A percentile compares a stretch with the other conserved stretches of the same genome.
Conservation (phyloP, 352 stramenopile genomes). For the Phytophthora chlamydospora region DNA sequence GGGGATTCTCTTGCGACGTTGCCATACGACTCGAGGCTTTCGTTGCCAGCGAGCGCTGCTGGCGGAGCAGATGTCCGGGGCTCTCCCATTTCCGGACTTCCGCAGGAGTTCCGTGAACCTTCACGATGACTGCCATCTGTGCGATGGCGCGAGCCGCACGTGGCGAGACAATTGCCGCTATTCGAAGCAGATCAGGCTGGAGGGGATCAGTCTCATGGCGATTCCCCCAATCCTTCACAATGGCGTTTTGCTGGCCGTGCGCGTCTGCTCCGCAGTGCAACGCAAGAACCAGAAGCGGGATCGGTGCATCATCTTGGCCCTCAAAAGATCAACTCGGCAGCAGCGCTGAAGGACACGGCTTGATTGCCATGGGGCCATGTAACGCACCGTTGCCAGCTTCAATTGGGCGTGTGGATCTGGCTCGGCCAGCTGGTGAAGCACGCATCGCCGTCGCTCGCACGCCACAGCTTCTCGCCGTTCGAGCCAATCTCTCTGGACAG, state of each 20-base stretch:
- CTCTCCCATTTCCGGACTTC: slow-evolving; percentile 28
- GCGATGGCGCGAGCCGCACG: slow-evolving; percentile 14
- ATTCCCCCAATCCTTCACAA: slow-evolving; percentile 16
- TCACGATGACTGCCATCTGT: slow-evolving; percentile 23
- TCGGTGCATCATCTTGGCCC: slow-evolving; percentile 8
- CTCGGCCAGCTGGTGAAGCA: slow-evolving; percentile 28
- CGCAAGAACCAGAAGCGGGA: slow-evolving; percentile 3
- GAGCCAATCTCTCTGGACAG: slow-evolving; percentile 35
- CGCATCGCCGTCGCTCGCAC: slow-evolving; percentile 27
- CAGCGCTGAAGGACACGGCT: neutral
- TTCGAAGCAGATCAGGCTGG: neutral
- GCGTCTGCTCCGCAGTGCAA: slow-evolving; percentile 5
- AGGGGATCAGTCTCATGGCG: slow-evolving; percentile 15
- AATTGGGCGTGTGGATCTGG: slow-evolving; percentile 5
- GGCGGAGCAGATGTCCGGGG: slow-evolving; percentile 25
- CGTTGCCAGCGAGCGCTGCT: slow-evolving; percentile 7
- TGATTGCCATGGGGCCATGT: slow-evolving; percentile 10
- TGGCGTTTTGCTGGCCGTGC: slow-evolving; percentile 10
- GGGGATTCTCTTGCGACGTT: slow-evolving; percentile 11
- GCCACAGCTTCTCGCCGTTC: slow-evolving; percentile 39
- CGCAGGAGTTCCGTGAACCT: slow-evolving; percentile 28
- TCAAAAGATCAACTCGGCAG: neutral
- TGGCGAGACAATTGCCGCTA: neutral
- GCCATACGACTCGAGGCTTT: slow-evolving; percentile 6
- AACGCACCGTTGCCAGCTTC: slow-evolving; percentile 12